Evolutionary conservation across 2,329 filamentous ascomycete genomes (phyloP).

Genomic region (Fusarium chuoi): DNA sequence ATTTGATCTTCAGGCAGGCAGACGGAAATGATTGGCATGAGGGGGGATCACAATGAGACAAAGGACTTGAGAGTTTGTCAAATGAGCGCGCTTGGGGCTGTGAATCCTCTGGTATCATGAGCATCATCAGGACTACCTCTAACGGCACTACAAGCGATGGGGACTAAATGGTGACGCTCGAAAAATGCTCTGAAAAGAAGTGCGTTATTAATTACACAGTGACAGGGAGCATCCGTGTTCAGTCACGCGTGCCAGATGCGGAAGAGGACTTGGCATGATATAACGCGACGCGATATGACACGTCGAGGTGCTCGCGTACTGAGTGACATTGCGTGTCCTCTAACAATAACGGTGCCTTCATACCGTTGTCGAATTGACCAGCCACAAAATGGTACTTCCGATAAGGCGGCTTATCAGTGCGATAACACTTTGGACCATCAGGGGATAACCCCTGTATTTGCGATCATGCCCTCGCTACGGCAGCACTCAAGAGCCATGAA

Average conservation of each 20-base stretch:
- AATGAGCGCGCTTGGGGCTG: not conserved
- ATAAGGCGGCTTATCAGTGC: not conserved
- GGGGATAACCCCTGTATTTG: not conserved
- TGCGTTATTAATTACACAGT: not conserved
- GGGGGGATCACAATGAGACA: not conserved
- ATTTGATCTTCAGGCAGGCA: not conserved
- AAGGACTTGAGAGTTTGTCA: not conserved
- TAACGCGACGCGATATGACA: not conserved
- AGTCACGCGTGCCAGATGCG: not conserved
- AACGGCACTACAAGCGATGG: too few relatives aligned
- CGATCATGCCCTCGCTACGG: not conserved
- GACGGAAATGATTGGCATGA: not conserved
- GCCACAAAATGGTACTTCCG: not conserved
- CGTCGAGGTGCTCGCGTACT: not conserved
- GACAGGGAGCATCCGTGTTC: not conserved
- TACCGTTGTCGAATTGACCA: not conserved
- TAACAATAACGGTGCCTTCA: not conserved
- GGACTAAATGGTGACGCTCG: not conserved
- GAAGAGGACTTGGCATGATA: not conserved
- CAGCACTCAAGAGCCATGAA: not conserved
- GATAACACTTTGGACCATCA: not conserved
- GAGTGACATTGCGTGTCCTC: not conserved
- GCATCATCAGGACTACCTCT: not conserved
- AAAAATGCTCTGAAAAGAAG: not conserved
- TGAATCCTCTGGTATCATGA: not conserved